Conservation (phyloP, 495 filamentous ascomycete species). For the Antarctomyces pellizariae region DNA sequence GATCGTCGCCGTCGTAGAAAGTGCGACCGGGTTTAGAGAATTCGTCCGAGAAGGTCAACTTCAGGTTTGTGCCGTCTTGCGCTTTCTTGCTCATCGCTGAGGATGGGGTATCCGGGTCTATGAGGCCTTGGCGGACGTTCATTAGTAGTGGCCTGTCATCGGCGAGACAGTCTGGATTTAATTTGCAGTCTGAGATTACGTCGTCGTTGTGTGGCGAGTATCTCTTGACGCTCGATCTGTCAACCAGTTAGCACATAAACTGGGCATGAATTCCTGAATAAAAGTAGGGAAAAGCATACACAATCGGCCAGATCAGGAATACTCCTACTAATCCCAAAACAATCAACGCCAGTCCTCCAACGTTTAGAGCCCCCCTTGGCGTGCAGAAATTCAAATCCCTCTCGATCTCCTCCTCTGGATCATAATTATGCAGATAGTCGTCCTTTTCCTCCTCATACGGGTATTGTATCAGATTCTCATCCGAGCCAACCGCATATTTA, state of each 20-base stretch:
- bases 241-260: constrained; percentile 50
- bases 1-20: constrained; percentile 54
- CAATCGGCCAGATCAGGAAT: too few species aligned
- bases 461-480: constrained; percentile 42
- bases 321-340: too few species aligned
- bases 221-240: neutral
- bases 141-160: constrained; percentile 30
- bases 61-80: constrained; percentile 33
- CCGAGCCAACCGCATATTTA: constrained; percentile 57
- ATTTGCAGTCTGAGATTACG: constrained; percentile 10
- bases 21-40: constrained; percentile 48
- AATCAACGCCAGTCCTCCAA: constrained; percentile 39
- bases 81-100: constrained; percentile 30
- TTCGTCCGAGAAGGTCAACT: constrained; percentile 49
- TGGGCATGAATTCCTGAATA: constrained; percentile 35
- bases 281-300: too few species aligned
- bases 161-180: constrained; percentile 32
- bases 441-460: constrained; percentile 62
- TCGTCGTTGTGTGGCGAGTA: constrained; percentile 3
- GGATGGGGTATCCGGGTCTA: constrained; percentile 50
- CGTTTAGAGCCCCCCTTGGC: constrained; percentile 38
- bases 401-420: constrained; percentile 36
- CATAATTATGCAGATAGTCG: constrained; percentile 53
- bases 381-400: constrained; percentile 46
- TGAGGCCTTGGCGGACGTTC: constrained; percentile 34